A percentile compares a stretch with the other conserved stretches of the same genome.
These are phyloP conservation scores for Spirogloea muscicola DNA, from an alignment of 139 green algal genomes.

Conservation along the genomic window DNA sequence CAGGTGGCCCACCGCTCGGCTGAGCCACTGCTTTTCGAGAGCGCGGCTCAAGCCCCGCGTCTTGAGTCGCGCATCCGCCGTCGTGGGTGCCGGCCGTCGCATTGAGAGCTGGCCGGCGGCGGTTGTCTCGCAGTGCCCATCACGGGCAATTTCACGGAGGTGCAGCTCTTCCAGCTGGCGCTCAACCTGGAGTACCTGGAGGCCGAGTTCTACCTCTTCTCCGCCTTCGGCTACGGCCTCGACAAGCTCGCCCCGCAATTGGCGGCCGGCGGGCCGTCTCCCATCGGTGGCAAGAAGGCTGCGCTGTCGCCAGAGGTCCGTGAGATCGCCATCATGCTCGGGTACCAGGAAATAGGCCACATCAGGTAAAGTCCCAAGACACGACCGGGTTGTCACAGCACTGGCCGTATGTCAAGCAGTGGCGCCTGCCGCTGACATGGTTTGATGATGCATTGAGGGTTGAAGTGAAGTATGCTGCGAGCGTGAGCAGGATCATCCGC, in stretches of 20 bases:
- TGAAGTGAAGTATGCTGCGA: neutral
- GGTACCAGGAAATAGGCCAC: neutral
- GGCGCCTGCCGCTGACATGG: neutral
- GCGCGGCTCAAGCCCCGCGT: no score
- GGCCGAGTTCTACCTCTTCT: constrained; percentile 19
- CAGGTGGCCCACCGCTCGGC: no score
- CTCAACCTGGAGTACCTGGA: constrained; percentile 13
- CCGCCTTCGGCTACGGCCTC: constrained; percentile 1
- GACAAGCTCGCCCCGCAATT: neutral
- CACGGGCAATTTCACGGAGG: no score
- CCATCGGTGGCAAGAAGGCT: constrained; percentile 11
- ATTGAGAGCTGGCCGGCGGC: no score
- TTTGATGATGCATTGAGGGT: neutral
- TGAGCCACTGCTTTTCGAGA: no score
- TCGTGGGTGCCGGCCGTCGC: no score
- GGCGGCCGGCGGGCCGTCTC: neutral
- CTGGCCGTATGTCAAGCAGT: no score
- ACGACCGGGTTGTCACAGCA: no score
- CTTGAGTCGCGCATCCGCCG: no score
- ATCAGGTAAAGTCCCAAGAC: constrained; percentile 1
- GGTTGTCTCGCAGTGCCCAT: no score
- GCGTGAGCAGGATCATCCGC: constrained; percentile 1
- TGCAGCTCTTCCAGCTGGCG: constrained; percentile 11
- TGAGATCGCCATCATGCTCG: neutral
- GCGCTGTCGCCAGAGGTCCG: neutral